phyloP scores from a whole-genome alignment of 257 asterid genomes.

The Mentha longifolia region DNA sequence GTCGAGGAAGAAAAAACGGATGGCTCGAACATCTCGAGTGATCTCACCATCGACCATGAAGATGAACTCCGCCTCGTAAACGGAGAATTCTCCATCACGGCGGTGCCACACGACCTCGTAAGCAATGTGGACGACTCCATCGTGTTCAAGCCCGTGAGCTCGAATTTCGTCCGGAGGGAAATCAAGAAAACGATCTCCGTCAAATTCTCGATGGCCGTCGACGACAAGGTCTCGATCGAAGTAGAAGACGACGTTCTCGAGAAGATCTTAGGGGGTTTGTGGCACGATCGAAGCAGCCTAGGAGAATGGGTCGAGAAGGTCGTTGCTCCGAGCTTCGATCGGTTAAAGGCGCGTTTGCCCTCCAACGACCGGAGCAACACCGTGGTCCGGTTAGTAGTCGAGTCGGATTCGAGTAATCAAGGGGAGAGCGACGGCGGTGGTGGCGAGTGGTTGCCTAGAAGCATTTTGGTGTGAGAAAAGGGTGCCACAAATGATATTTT shows the following conservation, averaged over 20 bases:
- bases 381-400: constrained; percentile 64
- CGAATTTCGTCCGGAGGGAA: constrained; percentile 62
- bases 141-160: constrained; percentile 70
- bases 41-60: constrained; percentile 70
- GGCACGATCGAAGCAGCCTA: constrained; percentile 70
- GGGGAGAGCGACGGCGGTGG: constrained; percentile 39
- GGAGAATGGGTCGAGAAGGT: constrained; percentile 72
- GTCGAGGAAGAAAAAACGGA: constrained; percentile 57
- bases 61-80: constrained; percentile 61
- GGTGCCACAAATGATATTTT: constrained; percentile 6
- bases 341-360: constrained; percentile 48
- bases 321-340: constrained; percentile 60
- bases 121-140: constrained; percentile 70
- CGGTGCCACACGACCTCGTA: constrained; percentile 77
- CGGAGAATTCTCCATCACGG: constrained; percentile 51
- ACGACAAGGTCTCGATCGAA: constrained; percentile 58
- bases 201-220: constrained; percentile 61
- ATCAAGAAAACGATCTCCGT: constrained; percentile 70
- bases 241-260: constrained; percentile 68
- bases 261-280: constrained; percentile 79
- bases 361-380: constrained; percentile 29
- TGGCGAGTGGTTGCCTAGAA: constrained; percentile 73
- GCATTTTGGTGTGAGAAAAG: constrained; percentile 49
- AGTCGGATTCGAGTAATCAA: constrained; percentile 48
- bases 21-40: constrained; percentile 78